Evolutionary conservation across 2,329 filamentous ascomycete genomes (phyloP), one percentile per base, ranked within the genome.

Genomic region (Nigrospora osmanthi): DNA sequence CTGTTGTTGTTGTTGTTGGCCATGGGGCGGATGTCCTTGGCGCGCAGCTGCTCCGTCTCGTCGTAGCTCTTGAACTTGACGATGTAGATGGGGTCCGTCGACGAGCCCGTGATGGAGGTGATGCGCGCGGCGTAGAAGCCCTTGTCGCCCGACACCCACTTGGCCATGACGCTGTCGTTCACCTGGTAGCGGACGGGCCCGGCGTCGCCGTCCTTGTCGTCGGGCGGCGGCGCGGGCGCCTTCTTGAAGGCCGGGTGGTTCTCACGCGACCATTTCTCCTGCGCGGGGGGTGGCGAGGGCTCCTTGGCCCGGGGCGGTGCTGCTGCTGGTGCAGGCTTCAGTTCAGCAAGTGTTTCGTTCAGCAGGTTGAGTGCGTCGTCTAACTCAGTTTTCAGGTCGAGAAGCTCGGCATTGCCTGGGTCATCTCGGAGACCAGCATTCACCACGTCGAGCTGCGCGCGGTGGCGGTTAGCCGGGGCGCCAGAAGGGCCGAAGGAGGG

Each of bases 51-150:
- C 65, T 95, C 89, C 38, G 85, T 88, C 17, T 78, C 89, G 51
- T 84, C 80, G 68, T 97, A 97, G 58, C 81, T 87, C 68, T 94
- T 91, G 74, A 97, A 98, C 55, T 87, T 93, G 64, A 98, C 90
- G 40, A 88, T 85, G 64, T 96, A 98, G 51, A 96, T 87, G 33
- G 90, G 91, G 43, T 88, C 87, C 37, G 82, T 86, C n/a, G 85
- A 83, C 10, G 89, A 95, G 47, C 93, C 93, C 17, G 91, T 96
- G 56, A 96, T 90, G 43, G 87, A 90, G 42, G 89, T 91, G 64
- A 98, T 95, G 58, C 88, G 84, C 36, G 90, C 93, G 38, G 89
- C 85, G 68, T 97, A 97, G 68, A 90, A 96, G 19, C 79, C 78
- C 59, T 87, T 89, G 66, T 98, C 93, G 44, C 89, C 89, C 11